Conservation (phyloP, 2,329 filamentous ascomycete genomes). For the Domatiomyces globalis region DNA sequence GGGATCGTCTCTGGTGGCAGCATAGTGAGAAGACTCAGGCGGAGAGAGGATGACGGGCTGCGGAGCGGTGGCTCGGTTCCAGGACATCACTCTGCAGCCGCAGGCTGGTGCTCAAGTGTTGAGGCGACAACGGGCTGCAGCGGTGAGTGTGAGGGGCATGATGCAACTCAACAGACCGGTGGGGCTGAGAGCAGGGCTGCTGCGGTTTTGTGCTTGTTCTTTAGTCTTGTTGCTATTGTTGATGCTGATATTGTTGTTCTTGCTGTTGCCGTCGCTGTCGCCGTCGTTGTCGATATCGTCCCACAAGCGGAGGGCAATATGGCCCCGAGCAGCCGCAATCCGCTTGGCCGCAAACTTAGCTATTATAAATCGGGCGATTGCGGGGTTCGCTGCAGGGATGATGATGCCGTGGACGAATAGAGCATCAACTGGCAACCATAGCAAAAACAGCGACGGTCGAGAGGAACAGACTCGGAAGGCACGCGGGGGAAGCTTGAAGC, state of each 20-base stretch:
- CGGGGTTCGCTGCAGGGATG: background rate
- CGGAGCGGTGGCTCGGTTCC: slow-evolving; percentile 13
- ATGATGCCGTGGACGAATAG: background rate
- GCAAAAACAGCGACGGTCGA: background rate
- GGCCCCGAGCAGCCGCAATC: background rate
- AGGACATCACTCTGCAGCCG: slow-evolving; percentile 12
- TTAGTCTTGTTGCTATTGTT: background rate
- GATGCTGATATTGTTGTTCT: background rate
- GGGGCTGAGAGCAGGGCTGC: background rate
- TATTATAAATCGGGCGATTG: background rate
- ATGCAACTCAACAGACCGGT: background rate
- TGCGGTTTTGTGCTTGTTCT: background rate
- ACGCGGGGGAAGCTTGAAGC: background rate
- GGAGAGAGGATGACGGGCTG: slow-evolving; percentile 10
- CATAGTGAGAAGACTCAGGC: slow-evolving; percentile 15
- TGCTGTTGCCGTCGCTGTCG: background rate
- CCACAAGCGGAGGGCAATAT: background rate
- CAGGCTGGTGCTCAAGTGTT: background rate
- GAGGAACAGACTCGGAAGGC: background rate
- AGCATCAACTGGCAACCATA: background rate
- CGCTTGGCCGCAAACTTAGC: background rate
- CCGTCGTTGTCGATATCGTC: background rate
- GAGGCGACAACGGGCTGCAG: background rate
- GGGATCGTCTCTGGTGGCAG: slow-evolving; percentile 10
- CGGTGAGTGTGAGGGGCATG: background rate